Percentiles rank a stretch among this genome's conserved stretches.
Evolutionary conservation across 2,329 filamentous ascomycete species (phyloP).

Genomic region (Pseudocercospora vitis): DNA sequence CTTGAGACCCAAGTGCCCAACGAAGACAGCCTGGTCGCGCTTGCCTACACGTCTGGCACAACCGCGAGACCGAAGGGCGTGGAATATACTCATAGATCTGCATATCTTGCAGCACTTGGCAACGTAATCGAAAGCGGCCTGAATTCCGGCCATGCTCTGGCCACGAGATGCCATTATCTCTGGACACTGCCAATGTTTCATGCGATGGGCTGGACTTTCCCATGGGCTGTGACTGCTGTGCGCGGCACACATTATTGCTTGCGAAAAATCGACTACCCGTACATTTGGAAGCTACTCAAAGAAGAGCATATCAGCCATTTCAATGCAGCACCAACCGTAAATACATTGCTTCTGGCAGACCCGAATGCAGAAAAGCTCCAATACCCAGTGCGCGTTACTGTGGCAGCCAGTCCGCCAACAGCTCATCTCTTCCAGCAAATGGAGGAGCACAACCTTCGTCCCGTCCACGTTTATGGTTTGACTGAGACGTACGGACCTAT

Average conservation of each 20-base stretch:
- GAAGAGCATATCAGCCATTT: slow-evolving; percentile 89
- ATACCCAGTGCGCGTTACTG: slow-evolving; percentile 77
- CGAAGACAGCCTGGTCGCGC: slow-evolving; percentile 79
- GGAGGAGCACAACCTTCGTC: slow-evolving; percentile 79
- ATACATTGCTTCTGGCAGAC: slow-evolving; percentile 83
- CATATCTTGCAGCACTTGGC: slow-evolving; percentile 78
- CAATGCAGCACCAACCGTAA: slow-evolving; percentile 93
- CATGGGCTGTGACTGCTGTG: slow-evolving; percentile 78
- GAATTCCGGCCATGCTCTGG: slow-evolving; percentile 50
- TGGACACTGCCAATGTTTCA: slow-evolving; percentile 82
- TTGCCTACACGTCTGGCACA: slow-evolving; percentile 93
- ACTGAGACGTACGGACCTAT: slow-evolving; percentile 93
- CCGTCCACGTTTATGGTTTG: slow-evolving; percentile 89
- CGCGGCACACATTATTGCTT: slow-evolving; percentile 94
- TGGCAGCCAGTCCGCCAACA: slow-evolving; percentile 87
- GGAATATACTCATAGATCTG: slow-evolving; percentile 83
- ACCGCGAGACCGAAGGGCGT: slow-evolving; percentile 92
- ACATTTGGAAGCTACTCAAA: slow-evolving; percentile 88
- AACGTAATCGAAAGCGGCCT: slow-evolving; percentile 89
- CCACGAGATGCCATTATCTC: slow-evolving; percentile 57
- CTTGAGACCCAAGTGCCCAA: slow-evolving; percentile 68
- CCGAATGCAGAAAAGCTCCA: slow-evolving; percentile 72
- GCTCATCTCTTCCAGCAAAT: slow-evolving; percentile 92
- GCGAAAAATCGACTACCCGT: slow-evolving; percentile 88
- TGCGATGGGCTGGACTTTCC: slow-evolving; percentile 53